Conservation (phyloP, 2,329 filamentous ascomycete species). For the Pseudocercospora fijiensis region DNA sequence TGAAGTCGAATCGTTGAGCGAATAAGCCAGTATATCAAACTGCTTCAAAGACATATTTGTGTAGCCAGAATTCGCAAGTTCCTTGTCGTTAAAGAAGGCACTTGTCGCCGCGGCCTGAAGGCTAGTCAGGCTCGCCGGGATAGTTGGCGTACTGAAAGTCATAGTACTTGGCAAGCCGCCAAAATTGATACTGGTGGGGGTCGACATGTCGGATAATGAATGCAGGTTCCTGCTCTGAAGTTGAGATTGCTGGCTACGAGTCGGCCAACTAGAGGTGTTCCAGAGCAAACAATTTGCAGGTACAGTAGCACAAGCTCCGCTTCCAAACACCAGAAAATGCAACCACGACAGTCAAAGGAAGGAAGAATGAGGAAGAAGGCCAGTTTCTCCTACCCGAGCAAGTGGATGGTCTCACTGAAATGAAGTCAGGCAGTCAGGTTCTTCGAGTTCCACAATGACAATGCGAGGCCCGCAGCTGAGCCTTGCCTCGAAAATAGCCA, state of each 20-base stretch:
- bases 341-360: neutral
- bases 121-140: neutral
- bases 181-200: neutral
- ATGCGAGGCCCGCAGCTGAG: neutral
- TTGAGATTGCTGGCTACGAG: neutral
- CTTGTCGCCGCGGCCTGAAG: neutral
- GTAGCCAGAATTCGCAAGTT: neutral
- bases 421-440: neutral
- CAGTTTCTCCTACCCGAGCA: neutral
- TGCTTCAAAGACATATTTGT: conserved; percentile 28
- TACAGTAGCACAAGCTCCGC: neutral
- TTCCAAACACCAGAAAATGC: neutral
- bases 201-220: neutral
- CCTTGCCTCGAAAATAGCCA: neutral
- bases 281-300: conserved; percentile 6
- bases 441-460: neutral
- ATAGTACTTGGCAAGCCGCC: conserved; percentile 1
- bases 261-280: neutral
- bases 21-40: conserved; percentile 27
- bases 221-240: neutral
- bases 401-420: neutral
- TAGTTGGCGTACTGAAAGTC: neutral
- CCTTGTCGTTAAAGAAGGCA: neutral
- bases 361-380: neutral
- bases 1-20: conserved; percentile 24